A percentile compares a stretch with the other conserved stretches of the same genome.
These are phyloP conservation scores for Sequoia sempervirens DNA, from an alignment of 75 land plant genomes.

Conservation along the genomic window DNA sequence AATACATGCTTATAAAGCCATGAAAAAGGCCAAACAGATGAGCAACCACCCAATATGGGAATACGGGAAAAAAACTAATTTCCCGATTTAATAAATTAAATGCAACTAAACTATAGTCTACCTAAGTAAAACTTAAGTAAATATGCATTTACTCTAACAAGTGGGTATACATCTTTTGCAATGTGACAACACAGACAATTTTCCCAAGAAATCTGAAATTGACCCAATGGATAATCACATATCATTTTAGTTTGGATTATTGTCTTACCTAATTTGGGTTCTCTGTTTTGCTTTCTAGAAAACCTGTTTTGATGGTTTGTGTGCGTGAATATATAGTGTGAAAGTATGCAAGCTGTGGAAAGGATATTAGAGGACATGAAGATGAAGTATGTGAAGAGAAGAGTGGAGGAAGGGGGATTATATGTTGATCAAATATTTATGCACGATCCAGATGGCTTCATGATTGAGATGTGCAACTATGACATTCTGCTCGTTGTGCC, in stretches of 20 bases:
- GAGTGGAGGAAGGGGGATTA: slow-evolving; percentile 36
- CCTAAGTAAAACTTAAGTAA: too few species aligned
- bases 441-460: slow-evolving; percentile 8
- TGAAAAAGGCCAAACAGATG: too few species aligned
- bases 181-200: slow-evolving; percentile 22
- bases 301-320: too few species aligned
- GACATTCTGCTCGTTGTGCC: background rate
- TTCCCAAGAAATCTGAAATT: slow-evolving; percentile 40
- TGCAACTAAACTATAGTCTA: too few species aligned
- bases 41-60: too few species aligned
- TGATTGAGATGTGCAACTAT: background rate
- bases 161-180: slow-evolving; percentile 67
- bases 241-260: slow-evolving; percentile 49
- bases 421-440: slow-evolving; percentile 37
- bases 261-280: too few species aligned
- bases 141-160: too few species aligned
- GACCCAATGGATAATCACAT: slow-evolving; percentile 76
- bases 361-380: slow-evolving; percentile 23
- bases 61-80: too few species aligned
- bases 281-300: too few species aligned
- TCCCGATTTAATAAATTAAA: too few species aligned
- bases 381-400: slow-evolving; percentile 21
- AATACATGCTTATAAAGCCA: too few species aligned
- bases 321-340: slow-evolving; percentile 9
- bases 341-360: slow-evolving; percentile 25